Percentiles rank a stretch among this genome's conserved stretches.
phyloP scores from a whole-genome alignment of 2,329 filamentous ascomycete species.

The Pyrenophora teres region DNA sequence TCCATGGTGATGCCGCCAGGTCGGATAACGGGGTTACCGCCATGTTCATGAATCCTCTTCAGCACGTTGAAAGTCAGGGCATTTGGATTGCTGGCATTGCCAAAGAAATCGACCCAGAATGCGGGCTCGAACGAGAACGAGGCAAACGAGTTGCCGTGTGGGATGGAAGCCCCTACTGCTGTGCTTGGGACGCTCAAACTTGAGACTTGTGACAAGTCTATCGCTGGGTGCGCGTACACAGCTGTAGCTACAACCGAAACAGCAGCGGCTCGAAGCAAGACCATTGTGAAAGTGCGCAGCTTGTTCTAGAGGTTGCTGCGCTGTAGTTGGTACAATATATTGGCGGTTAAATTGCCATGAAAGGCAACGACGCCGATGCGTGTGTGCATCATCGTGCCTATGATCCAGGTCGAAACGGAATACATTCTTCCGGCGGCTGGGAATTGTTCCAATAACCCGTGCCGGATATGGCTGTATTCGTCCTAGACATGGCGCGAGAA shows the following conservation, averaged over 20 bases:
- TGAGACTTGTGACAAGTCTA: not conserved
- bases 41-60: slow-evolving; percentile 13
- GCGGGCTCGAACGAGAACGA: slow-evolving; percentile 17
- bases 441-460: slow-evolving; percentile 3
- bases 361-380: no score
- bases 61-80: slow-evolving; percentile 9
- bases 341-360: not conserved
- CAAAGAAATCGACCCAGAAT: slow-evolving; percentile 21
- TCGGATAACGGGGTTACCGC: slow-evolving; percentile 14
- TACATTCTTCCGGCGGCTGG: slow-evolving; percentile 6
- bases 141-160: slow-evolving; percentile 14
- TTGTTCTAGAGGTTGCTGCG: not conserved
- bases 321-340: not conserved
- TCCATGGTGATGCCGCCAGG: slow-evolving; percentile 18
- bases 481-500: not conserved
- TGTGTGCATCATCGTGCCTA: not conserved
- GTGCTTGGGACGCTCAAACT: slow-evolving; percentile 7
- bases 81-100: slow-evolving; percentile 13
- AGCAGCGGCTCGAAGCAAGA: not conserved
- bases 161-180: slow-evolving; percentile 11
- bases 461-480: not conserved
- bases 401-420: not conserved
- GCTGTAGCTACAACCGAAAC: not conserved
- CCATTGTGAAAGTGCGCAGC: not conserved
- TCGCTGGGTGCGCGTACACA: slow-evolving; percentile 2